Base-by-base conservation (phyloP, 768 basidiomycete genomes). In the Leccinellum rugosiceps region DNA sequence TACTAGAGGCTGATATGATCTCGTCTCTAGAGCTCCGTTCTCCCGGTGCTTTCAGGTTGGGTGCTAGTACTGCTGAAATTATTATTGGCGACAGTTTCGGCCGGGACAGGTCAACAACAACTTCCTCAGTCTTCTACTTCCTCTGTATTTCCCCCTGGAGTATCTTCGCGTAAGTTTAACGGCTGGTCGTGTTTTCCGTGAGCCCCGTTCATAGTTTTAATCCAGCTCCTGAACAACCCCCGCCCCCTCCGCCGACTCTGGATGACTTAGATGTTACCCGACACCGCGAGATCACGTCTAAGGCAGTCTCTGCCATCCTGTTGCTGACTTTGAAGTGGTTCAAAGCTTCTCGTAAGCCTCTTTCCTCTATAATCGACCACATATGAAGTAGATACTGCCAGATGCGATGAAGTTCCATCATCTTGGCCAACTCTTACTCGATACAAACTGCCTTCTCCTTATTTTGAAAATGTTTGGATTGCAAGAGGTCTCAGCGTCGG, bases 381-480 rank as follows among this genome's bases (percentile, higher is more conserved):
- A 31, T 21, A 59, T 30, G 52, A 46, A 41, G 23, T 26, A 51
- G 35, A 38, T 55, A n/a, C 41, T 52, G 26, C 15, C 63, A 98
- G 96, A 98, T 74, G 86, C 89, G 19, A 95, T 99, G 90, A 98
- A 99, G 70, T 98, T 97, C 69, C 95, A 99, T 72, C 94, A 98
- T 71, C 80, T 99, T 23, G 94, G 94, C n/a, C 94, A 96, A 71
- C 83, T 93, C 32, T 77, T 99, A 8, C 84, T 99, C 45, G 96
- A 98, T 65, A 95, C 94, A 23, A 98, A 98, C 66, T 96, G 94
- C 68, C 74, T 98, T 13, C 76, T 98, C 30, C 79, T 98, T 30
- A 92, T 98, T 50, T 76, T 99, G 64, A 98, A 98, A 78, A 97
- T 98, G 88, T 98, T 98, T 71, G 93, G 95, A n/a, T 72, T 98